phyloP scores from a whole-genome alignment of 805 yeast species.

The Candida lessepsii region DNA sequence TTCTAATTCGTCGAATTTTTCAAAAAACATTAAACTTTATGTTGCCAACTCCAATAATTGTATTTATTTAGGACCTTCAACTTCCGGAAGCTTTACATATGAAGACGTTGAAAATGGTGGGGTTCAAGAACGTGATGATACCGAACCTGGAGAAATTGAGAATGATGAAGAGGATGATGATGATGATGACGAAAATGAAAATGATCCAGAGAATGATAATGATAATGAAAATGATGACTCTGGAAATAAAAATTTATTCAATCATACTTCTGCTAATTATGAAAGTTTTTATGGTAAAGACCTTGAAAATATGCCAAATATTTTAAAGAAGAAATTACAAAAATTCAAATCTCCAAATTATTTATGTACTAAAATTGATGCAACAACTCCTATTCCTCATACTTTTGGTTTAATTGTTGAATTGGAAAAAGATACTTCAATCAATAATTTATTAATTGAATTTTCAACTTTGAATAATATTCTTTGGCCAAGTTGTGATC shows the following conservation, averaged over 20 bases:
- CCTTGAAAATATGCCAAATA: conserved; percentile 7
- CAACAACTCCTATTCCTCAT: conserved; percentile 46
- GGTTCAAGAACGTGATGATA: conserved; percentile 1
- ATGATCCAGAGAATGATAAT: conserved; percentile 2
- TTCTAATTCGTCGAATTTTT: conserved; percentile 22
- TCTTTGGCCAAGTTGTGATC: conserved; percentile 56
- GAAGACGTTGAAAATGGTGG: conserved; percentile 44
- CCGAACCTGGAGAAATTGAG: neutral
- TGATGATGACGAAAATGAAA: neutral
- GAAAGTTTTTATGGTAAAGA: conserved; percentile 1
- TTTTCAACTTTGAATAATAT: conserved; percentile 44
- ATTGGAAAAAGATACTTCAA: conserved; percentile 36
- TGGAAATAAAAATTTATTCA: too few species aligned
- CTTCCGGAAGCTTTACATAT: conserved; percentile 39
- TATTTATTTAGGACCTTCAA: conserved; percentile 39
- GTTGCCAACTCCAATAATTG: conserved; percentile 42
- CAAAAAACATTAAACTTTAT: conserved; percentile 30
- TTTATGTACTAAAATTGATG: conserved; percentile 34
- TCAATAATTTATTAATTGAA: conserved; percentile 40
- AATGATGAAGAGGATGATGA: neutral
- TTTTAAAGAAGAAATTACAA: conserved; percentile 22
- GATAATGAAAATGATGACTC: neutral
- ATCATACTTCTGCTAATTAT: neutral
- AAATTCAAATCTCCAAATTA: conserved; percentile 35
- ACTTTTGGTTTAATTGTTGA: conserved; percentile 53